phyloP scores from a whole-genome alignment of 225 moss, liverwort and hornwort genomes.

The Polytrichum formosum region DNA sequence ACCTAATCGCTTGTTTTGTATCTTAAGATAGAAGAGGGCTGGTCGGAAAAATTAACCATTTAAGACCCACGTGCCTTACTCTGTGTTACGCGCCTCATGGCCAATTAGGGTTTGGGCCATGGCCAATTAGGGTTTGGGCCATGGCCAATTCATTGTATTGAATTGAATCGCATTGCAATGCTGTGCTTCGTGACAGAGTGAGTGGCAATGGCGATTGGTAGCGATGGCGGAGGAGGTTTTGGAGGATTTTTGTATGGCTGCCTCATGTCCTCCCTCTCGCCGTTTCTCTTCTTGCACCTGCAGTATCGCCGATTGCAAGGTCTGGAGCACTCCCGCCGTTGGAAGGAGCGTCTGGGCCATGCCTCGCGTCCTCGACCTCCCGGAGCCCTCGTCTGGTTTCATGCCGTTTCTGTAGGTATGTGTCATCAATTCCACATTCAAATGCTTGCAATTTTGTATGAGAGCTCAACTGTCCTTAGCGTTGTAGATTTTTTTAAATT shows the following conservation, averaged over 20 bases:
- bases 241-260: conserved; percentile 21
- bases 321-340: conserved; percentile 19
- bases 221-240: conserved; percentile 27
- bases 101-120: too few species aligned
- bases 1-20: too few species aligned
- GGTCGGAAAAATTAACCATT: too few species aligned
- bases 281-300: conserved; percentile 31
- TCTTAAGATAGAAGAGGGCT: too few species aligned
- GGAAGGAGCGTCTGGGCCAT: conserved; percentile 58
- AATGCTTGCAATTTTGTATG: too few species aligned
- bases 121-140: too few species aligned
- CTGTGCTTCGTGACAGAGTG: background rate
- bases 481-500: too few species aligned
- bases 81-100: too few species aligned
- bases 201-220: conserved; percentile 11
- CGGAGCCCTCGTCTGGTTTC: conserved; percentile 82
- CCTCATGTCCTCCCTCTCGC: conserved; percentile 32
- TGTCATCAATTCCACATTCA: background rate
- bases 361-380: conserved; percentile 56
- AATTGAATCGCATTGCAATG: too few species aligned
- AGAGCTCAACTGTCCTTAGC: too few species aligned
- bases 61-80: too few species aligned
- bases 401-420: conserved; percentile 85
- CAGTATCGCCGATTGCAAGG: conserved; percentile 27
- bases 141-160: too few species aligned